Evolutionary conservation across 345 rosid genomes (phyloP).

Genomic region (Gossypium arboreum): DNA sequence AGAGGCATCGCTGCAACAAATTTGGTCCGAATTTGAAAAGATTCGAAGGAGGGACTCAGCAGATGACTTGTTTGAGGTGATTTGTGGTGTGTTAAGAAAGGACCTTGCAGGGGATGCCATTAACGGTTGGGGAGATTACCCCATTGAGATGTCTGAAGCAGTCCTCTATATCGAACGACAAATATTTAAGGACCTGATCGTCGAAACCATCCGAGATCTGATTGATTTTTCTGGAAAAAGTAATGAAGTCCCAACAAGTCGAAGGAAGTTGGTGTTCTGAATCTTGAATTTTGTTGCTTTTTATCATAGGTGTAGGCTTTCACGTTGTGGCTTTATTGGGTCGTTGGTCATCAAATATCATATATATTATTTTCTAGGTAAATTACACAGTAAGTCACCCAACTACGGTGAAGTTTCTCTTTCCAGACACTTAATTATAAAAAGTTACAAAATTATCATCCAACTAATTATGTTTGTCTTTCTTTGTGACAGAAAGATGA

Average conservation of each 20-base stretch:
- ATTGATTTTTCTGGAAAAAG: slow-evolving; percentile 34
- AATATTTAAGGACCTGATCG: slow-evolving; percentile 77
- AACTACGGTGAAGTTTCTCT: no score
- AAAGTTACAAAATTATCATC: no score
- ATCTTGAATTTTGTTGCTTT: not conserved
- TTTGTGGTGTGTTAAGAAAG: slow-evolving; percentile 62
- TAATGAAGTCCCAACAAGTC: slow-evolving; percentile 22
- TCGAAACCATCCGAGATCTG: slow-evolving; percentile 70
- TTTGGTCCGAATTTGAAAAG: slow-evolving; percentile 64
- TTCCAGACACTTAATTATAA: no score
- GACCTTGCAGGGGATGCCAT: slow-evolving; percentile 64
- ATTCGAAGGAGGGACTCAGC: slow-evolving; percentile 46
- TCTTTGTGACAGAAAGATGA: no score
- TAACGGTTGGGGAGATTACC: slow-evolving; percentile 57
- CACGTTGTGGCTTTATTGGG: no score
- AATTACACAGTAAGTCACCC: no score
- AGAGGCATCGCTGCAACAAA: slow-evolving; percentile 35
- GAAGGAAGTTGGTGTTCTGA: slow-evolving; percentile 76
- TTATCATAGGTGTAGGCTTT: no score
- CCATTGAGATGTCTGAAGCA: slow-evolving; percentile 67
- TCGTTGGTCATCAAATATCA: no score
- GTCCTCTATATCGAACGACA: slow-evolving; percentile 74
- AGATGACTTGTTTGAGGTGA: slow-evolving; percentile 53
- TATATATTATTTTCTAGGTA: no score
- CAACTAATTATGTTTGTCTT: no score